phyloP scores from a whole-genome alignment of 345 rosid species.

The Isatis tinctoria region DNA sequence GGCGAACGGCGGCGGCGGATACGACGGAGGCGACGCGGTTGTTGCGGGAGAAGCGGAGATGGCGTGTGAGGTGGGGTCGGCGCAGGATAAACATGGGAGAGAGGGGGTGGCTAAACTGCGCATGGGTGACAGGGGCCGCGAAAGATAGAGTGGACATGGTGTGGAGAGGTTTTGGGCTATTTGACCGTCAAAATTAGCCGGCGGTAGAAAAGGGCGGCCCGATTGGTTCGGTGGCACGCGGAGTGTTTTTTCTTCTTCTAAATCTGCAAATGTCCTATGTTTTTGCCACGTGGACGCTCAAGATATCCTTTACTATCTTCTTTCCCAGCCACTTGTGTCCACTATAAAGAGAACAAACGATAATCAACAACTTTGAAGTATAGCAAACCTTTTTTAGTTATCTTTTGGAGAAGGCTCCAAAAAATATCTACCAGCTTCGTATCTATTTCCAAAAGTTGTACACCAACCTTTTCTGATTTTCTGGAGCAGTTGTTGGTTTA shows the following conservation, averaged over 20 bases:
- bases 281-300: slow-evolving; percentile 41
- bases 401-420: background rate
- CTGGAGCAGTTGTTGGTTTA: background rate
- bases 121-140: slow-evolving; percentile 42
- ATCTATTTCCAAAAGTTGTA: background rate
- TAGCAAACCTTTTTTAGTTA: background rate
- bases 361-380: background rate
- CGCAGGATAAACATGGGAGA: slow-evolving; percentile 71
- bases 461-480: background rate
- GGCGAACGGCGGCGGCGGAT: slow-evolving; percentile 62
- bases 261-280: background rate
- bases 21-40: slow-evolving; percentile 45
- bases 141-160: slow-evolving; percentile 42
- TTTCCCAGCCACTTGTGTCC: background rate
- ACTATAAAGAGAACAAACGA: background rate
- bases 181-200: slow-evolving; percentile 32
- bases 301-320: slow-evolving; percentile 19
- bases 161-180: background rate
- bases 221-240: slow-evolving; percentile 34
- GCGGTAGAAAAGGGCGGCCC: slow-evolving; percentile 36
- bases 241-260: background rate
- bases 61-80: slow-evolving; percentile 39
- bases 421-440: background rate
- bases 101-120: slow-evolving; percentile 38
- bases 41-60: slow-evolving; percentile 21